These are phyloP conservation scores for Erysimum cheiri DNA, from an alignment of 441 rosid genomes.

Conservation along the genomic window DNA sequence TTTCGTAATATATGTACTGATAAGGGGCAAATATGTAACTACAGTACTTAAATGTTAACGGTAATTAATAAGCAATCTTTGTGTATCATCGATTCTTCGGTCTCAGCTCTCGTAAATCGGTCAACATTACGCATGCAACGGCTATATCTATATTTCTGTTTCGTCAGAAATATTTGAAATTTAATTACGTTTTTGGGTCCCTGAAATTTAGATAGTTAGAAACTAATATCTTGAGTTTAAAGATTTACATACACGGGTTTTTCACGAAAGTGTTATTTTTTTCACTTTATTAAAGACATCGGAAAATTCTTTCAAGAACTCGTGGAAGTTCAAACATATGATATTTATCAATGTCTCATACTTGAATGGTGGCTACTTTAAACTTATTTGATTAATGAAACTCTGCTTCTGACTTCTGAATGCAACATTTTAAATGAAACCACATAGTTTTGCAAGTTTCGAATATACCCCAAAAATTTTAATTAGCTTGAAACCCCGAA, in stretches of 20 bases:
- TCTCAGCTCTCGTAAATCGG: not conserved
- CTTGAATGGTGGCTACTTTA: not conserved
- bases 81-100: no score
- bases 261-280: not conserved
- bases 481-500: not conserved
- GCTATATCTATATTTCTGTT: no score
- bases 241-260: not conserved
- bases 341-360: not conserved
- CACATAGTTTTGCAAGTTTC: not conserved
- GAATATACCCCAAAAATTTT: not conserved
- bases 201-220: not conserved
- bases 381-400: not conserved
- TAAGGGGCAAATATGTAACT: conserved; percentile 24
- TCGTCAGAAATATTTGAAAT: not conserved
- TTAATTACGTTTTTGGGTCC: not conserved
- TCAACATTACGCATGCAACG: not conserved
- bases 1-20: conserved; percentile 34
- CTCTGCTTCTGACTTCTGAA: not conserved
- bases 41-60: conserved; percentile 12
- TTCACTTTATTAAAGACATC: not conserved
- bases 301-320: not conserved
- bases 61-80: not conserved
- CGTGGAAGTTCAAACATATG: not conserved
- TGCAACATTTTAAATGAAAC: not conserved
- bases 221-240: not conserved